Evolutionary conservation across 306 rosid genomes (phyloP).

Genomic region (Rosa lucieae): DNA sequence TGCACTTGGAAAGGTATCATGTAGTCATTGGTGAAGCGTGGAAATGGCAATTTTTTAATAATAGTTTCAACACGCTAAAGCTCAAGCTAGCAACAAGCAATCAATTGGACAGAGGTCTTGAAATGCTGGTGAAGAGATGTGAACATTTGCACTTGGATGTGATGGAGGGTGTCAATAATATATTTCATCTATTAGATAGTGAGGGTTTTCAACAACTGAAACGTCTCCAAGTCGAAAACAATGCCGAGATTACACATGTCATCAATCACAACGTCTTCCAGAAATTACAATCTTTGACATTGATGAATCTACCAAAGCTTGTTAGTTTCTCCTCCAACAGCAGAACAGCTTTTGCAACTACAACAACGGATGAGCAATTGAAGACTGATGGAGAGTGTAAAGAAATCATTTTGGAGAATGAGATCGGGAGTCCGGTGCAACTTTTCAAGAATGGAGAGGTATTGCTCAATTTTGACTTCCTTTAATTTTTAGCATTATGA

Average conservation of each 20-base stretch:
- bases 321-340: background rate
- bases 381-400: background rate
- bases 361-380: background rate
- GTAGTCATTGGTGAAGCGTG: background rate
- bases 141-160: slow-evolving; percentile 24
- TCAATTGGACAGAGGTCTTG: background rate
- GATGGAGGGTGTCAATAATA: slow-evolving; percentile 31
- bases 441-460: background rate
- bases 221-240: slow-evolving; percentile 40
- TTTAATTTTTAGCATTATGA: background rate
- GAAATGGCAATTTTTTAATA: background rate
- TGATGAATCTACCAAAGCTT: background rate
- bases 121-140: background rate
- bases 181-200: slow-evolving; percentile 30
- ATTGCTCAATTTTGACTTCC: background rate
- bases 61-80: background rate
- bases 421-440: background rate
- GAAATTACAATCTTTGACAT: background rate
- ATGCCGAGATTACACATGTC: slow-evolving; percentile 38
- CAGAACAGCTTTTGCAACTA: background rate
- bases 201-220: slow-evolving; percentile 45
- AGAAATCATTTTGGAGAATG: background rate
- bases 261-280: background rate
- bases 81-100: background rate
- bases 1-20: background rate